Evolutionary conservation across 495 filamentous ascomycete genomes (phyloP), one percentile per base, ranked within the genome.

Genomic region (Stereocaulon alpinum): DNA sequence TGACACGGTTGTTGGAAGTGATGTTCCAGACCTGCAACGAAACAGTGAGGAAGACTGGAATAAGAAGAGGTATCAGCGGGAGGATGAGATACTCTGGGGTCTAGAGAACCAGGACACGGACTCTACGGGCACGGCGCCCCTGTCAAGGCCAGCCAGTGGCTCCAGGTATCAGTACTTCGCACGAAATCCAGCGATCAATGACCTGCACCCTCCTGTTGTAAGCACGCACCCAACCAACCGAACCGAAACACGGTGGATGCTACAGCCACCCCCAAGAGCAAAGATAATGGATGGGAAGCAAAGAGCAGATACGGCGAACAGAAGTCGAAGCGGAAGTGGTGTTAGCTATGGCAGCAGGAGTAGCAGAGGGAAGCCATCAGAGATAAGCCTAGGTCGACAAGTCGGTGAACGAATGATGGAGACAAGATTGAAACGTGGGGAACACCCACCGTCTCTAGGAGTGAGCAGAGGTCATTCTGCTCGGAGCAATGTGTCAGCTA

Each of bases 221-320:
- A 87, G 87, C 68, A 84, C 82, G 61, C 81, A 76, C 45, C 86
- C 88, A 7, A 71, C 76, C 18, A 80, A 83, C 67, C 78, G 76
- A 53, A 82, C 81, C 27, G 87, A 85, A 55, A 84, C 83, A n/a
- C 73, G 74, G 64, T 96, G 91, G 91, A 93, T 96, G 89, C 74
- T 95, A 37, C 87, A 92, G 69, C 91, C 90, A 3, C 89, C 89
- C 3, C 91, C 91, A 41, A 80, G 80, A 52, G 88, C 90, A 18
- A 86, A 82, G 65, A 73, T 96, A 50, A 96, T 96, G 91, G 86
- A 84, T 63, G 89, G 89, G 60, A 92, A 91, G 68, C 80, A 80
- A 58, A 71, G 71, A 32, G 76, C 83, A 14, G 12, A 14, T 47
- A 22, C 48, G 15, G 47, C 58, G 11, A 77, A 77, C 62, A 70